Conservation (phyloP, 768 basidiomycete genomes). For the Collybia sp. region DNA sequence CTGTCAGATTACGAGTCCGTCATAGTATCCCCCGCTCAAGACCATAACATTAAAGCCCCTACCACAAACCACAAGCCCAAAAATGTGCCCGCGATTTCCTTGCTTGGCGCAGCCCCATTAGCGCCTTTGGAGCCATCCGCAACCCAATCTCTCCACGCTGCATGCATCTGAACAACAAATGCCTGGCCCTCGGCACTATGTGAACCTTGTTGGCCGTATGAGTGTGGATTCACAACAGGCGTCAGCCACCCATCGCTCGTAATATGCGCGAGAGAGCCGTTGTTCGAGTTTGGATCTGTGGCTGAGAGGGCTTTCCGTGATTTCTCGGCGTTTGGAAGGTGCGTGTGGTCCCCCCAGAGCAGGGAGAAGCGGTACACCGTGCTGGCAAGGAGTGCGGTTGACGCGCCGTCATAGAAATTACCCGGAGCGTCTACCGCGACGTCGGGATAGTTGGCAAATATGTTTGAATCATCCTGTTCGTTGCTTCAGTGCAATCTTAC, state of each 20-base stretch:
- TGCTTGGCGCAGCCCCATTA: constrained; percentile 24
- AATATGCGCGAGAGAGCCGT: constrained; percentile 37
- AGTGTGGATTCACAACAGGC: constrained; percentile 73
- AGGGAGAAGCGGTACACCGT: constrained; percentile 73
- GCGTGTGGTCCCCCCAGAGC: constrained; percentile 39
- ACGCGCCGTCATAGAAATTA: constrained; percentile 70
- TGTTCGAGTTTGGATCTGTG: constrained; percentile 10
- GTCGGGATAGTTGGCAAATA: constrained; percentile 75
- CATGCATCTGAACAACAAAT: constrained; percentile 71
- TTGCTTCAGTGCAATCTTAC: constrained; percentile 9
- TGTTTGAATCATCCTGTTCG: constrained; percentile 34
- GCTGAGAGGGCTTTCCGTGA: constrained; percentile 36
- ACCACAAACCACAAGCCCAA: no score
- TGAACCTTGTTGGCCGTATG: constrained; percentile 39
- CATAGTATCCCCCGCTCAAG: no score
- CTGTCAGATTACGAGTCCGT: no score
- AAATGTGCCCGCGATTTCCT: no score
- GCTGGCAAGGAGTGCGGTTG: constrained; percentile 70
- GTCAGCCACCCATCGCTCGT: constrained; percentile 59
- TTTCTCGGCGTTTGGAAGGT: constrained; percentile 55
- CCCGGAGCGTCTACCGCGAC: constrained; percentile 25
- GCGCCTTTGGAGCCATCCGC: constrained; percentile 46
- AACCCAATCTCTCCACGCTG: constrained; percentile 76
- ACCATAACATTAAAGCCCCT: no score
- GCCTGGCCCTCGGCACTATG: constrained; percentile 75